Evolutionary conservation across 2,329 filamentous ascomycete species (phyloP).

Genomic region (Alternaria sp.): DNA sequence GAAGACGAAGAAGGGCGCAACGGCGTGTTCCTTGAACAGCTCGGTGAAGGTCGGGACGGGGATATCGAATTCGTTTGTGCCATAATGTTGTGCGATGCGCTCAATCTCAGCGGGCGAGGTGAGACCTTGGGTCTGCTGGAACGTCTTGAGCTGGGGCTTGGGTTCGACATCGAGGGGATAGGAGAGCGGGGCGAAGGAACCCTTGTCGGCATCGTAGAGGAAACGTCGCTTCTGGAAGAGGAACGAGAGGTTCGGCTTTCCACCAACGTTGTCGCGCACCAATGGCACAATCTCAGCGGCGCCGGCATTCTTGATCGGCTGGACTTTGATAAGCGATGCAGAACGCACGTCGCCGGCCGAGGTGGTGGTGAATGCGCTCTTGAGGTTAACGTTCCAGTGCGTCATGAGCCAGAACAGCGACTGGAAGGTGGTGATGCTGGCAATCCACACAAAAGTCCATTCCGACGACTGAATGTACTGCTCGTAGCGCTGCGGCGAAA

Average conservation of each 20-base stretch:
- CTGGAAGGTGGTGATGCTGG: constrained; percentile 86
- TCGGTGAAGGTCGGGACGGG: constrained; percentile 95
- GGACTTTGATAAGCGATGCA: constrained; percentile 89
- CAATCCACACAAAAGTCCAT: constrained; percentile 97
- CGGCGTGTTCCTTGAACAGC: constrained; percentile 97
- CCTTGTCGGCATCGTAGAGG: constrained; percentile 76
- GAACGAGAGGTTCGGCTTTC: constrained; percentile 83
- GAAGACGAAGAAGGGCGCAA: constrained; percentile 99
- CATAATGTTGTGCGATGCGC: constrained; percentile 89
- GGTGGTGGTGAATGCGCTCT: constrained; percentile 81
- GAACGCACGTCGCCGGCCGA: constrained; percentile 74
- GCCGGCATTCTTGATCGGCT: constrained; percentile 89
- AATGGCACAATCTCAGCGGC: constrained; percentile 86
- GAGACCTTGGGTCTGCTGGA: constrained; percentile 83
- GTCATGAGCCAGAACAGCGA: constrained; percentile 93
- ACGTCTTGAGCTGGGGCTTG: constrained; percentile 78
- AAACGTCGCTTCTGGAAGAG: constrained; percentile 98
- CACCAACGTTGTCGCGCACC: constrained; percentile 77
- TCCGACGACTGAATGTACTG: constrained; percentile 92
- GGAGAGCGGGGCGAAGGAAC: constrained; percentile 80
- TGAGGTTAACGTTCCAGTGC: constrained; percentile 94
- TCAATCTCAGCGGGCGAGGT: constrained; percentile 77
- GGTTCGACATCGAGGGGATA: constrained; percentile 88
- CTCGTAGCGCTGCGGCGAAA: constrained; percentile 84
- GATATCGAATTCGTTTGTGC: constrained; percentile 95